A percentile compares a stretch with the other conserved stretches of the same genome.
These are phyloP conservation scores for Talaromyces rugulosus DNA, from an alignment of 2,329 filamentous ascomycete genomes.

Conservation along the genomic window DNA sequence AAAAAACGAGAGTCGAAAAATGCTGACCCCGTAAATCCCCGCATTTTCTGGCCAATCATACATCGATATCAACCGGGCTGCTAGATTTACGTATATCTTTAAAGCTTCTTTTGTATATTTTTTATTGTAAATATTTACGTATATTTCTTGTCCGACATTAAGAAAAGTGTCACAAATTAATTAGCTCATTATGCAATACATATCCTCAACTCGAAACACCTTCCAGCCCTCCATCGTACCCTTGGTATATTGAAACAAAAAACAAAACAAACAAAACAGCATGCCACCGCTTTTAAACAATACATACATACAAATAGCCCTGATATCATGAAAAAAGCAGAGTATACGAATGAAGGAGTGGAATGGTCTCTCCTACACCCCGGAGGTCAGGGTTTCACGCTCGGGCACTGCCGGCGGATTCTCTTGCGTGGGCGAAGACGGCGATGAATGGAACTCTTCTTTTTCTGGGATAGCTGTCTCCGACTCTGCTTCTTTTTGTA, in stretches of 20 bases:
- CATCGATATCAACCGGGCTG: background rate
- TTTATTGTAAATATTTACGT: background rate
- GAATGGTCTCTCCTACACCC: background rate
- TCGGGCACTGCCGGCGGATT: background rate
- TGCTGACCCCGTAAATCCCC: background rate
- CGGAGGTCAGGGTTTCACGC: background rate
- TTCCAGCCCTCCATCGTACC: background rate
- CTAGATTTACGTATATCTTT: background rate
- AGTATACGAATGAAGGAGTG: background rate
- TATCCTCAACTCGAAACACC: background rate
- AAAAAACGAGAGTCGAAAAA: background rate
- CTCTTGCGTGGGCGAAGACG: constrained; percentile 25
- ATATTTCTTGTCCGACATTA: background rate
- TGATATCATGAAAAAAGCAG: background rate
- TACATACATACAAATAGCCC: background rate
- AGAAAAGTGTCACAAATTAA: background rate
- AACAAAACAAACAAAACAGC: background rate
- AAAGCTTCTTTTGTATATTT: background rate
- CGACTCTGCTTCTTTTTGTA: constrained; percentile 9
- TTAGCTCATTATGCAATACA: background rate
- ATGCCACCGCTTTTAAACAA: background rate
- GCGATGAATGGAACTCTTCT: constrained; percentile 41
- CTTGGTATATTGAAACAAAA: background rate
- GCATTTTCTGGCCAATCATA: background rate
- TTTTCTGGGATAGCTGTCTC: constrained; percentile 20